Base-by-base conservation (phyloP, 1,284 basidiomycete genomes). In the Ustilago hordei region DNA sequence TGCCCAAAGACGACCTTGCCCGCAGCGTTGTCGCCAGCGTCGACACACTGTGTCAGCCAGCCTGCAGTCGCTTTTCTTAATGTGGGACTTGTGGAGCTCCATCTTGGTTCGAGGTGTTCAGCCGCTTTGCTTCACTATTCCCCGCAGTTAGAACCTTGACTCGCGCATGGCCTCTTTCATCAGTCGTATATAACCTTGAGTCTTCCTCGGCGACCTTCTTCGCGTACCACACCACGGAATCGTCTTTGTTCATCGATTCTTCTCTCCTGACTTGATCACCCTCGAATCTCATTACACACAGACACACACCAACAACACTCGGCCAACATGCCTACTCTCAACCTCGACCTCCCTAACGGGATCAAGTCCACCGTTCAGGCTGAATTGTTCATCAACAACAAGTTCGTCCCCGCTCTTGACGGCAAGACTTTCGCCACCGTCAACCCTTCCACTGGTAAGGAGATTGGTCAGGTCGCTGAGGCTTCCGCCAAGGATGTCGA, bases 301-400 rank as follows among this genome's bases (percentile, higher is more conserved):
- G 23, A 28, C 43, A n/a, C 43, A 19, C 43, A 7, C 11, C 39
- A 61, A 35, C 35, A 38, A 53, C 23, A 28, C 23, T 28, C 23
- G 23, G 23, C 57, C 67, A 72, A 15, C 39, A 78, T 78, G 76
- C 76, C 80, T 6, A 81, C 64, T 47, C 56, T 86, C 58, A 79
- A 76, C 55, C 84, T 87, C 60, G 75, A 80, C 57, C 85, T 87
- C 78, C 83, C 82, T 59, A 77, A 68, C 50, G 79, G 79, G 39
- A 78, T 81, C 80, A 68, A 69, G 80, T 39, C 79, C 35, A 76
- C 80, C 65, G 57, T 84, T 62, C 60, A 78, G 57, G 64, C 77
- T 50, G 82, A 82, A 56, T 55, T 84, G 54, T 84, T 81, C 68
- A 84, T 84, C 75, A 83, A 84, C 79, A 80, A 80, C 81, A 70